Evolutionary conservation across 495 filamentous ascomycete species (phyloP).

Genomic region (Xylaria palmicola): DNA sequence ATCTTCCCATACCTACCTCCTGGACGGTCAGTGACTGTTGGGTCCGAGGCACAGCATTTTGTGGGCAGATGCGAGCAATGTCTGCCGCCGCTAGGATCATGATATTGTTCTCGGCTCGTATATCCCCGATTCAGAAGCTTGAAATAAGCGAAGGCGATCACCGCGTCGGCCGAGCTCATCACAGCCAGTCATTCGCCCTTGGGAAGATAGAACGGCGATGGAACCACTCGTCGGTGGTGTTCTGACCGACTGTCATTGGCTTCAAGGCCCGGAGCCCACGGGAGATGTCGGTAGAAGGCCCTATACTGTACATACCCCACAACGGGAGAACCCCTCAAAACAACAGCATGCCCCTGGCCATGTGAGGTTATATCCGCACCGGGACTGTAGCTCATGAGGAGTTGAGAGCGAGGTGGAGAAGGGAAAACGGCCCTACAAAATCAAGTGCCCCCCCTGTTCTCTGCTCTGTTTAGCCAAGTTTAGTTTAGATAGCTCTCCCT

Average conservation of each 20-base stretch:
- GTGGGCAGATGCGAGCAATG: constrained; percentile 15
- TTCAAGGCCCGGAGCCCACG: constrained; percentile 14
- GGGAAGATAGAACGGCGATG: constrained; percentile 12
- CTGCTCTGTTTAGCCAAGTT: constrained; percentile 17
- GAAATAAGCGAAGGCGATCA: constrained; percentile 19
- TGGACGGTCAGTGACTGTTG: too few relatives aligned
- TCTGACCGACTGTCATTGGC: constrained; percentile 17
- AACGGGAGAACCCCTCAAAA: constrained; percentile 21
- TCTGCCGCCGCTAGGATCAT: constrained; percentile 15
- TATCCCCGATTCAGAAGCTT: constrained; percentile 14
- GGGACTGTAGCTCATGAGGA: constrained; percentile 15
- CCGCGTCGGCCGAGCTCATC: constrained; percentile 11
- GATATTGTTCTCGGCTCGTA: constrained; percentile 14
- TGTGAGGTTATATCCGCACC: constrained; percentile 21
- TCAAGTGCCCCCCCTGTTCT: constrained; percentile 18
- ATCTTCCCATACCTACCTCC: too few relatives aligned
- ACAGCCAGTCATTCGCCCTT: constrained; percentile 12
- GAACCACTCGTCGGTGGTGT: constrained; percentile 13
- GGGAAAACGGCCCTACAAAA: constrained; percentile 19
- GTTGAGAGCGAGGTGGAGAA: constrained; percentile 19
- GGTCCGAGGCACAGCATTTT: constrained; percentile 6
- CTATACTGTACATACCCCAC: constrained; percentile 18
- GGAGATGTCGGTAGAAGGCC: constrained; percentile 22
- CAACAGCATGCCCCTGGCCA: constrained; percentile 18
- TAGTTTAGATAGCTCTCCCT: constrained; percentile 21